phyloP scores from a whole-genome alignment of 2,329 filamentous ascomycete species.

The Zasmidium citrigriseum region DNA sequence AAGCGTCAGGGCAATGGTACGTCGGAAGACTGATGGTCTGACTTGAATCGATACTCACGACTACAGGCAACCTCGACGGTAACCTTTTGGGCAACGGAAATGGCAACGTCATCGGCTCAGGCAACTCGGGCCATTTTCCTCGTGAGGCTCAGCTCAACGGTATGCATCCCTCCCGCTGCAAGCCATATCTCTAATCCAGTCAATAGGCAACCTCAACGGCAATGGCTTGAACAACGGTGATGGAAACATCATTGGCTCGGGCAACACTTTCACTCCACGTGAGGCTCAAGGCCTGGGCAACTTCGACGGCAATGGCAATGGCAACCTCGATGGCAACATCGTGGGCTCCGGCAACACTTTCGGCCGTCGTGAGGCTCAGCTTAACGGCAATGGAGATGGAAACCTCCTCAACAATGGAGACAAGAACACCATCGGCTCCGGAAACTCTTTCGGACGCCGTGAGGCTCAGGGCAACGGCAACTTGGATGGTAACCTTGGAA shows the following conservation, averaged over 20 bases:
- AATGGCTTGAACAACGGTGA: not conserved
- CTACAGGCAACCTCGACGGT: not conserved
- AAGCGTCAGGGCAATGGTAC: not conserved
- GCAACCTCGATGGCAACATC: not conserved
- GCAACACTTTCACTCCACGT: not conserved
- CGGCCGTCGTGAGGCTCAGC: not conserved
- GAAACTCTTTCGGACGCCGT: not conserved
- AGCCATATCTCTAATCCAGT: too few relatives aligned
- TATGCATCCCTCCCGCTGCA: not conserved
- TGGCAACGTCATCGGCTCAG: not conserved
- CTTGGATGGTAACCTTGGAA: not conserved
- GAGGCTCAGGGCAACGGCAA: not conserved
- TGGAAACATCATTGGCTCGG: not conserved
- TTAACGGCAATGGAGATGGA: not conserved
- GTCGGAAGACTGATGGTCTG: not conserved
- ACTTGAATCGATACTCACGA: not conserved
- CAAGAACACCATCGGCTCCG: not conserved
- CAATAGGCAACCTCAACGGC: not conserved
- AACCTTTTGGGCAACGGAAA: not conserved
- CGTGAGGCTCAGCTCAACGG: not conserved
- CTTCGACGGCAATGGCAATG: not conserved
- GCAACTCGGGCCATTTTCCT: not conserved
- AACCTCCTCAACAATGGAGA: not conserved
- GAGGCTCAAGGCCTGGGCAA: not conserved
- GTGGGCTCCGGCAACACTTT: slow-evolving; percentile 2